A percentile compares a stretch with the other conserved stretches of the same genome.
These are phyloP conservation scores for Elaeagnus macrophylla DNA, from an alignment of 306 rosid species.

Conservation along the genomic window DNA sequence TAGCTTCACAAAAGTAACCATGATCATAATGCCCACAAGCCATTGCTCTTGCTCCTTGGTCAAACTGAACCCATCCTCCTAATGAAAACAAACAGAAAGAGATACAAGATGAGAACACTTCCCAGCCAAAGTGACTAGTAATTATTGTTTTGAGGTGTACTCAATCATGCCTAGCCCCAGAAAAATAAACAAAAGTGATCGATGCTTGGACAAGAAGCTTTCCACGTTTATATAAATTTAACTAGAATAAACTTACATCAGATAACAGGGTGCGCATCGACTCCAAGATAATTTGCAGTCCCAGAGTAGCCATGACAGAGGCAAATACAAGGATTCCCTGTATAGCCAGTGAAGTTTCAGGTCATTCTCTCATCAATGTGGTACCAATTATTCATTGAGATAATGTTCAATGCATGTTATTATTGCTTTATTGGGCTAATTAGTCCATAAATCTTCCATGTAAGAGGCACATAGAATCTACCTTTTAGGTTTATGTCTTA, in stretches of 20 bases:
- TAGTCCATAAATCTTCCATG: neutral
- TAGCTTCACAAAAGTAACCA: slow-evolving; percentile 78
- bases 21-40: slow-evolving; percentile 93
- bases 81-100: slow-evolving; percentile 7
- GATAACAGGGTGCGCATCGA: slow-evolving; percentile 58
- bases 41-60: slow-evolving; percentile 72
- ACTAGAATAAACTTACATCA: slow-evolving; percentile 41
- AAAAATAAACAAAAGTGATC: neutral
- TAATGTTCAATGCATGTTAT: neutral
- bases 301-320: slow-evolving; percentile 97
- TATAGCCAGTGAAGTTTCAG: slow-evolving; percentile 7
- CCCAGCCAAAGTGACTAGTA: neutral
- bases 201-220: slow-evolving; percentile 4
- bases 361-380: neutral
- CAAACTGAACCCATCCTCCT: slow-evolving; percentile 59
- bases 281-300: slow-evolving; percentile 95
- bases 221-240: slow-evolving; percentile 1
- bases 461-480: neutral
- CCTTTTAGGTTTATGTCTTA: neutral
- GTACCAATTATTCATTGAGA: neutral
- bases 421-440: neutral
- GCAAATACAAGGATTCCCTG: slow-evolving; percentile 99
- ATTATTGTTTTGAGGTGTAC: neutral
- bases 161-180: neutral
- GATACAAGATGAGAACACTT: neutral